Base-by-base conservation (phyloP, 2,329 filamentous ascomycete species). In the Fusarium cicatricum region DNA sequence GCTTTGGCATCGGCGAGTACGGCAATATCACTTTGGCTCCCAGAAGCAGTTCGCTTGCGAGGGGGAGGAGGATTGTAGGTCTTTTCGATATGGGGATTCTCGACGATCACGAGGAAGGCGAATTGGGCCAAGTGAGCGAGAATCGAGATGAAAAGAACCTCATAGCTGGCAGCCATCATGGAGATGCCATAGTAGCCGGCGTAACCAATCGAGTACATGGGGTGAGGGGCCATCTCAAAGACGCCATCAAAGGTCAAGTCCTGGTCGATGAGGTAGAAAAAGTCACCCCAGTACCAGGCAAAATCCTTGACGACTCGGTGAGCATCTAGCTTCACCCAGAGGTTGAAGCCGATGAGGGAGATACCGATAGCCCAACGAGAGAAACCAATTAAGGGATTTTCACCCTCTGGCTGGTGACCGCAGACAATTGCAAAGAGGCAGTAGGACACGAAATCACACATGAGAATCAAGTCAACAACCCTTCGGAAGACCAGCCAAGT, bases 271-370 rank as follows among this genome's bases (percentile, higher is more conserved):
- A 99, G 88, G 77, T 92, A 99, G 82, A 98, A 99, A 78, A 98
- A 98, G 76, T 99, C 95, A 58, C 95, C 95, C 95, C 95, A 99
- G 77, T 98, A 99, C 95, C 95, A 99, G 23, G 95, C 95, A 78
- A 93, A 99, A 77, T 99, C 95, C 77, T 98, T 98, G 72, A 99
- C 95, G 43, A 99, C 95, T 58, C 95, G 86, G 75, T 99, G 95
- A 16, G 95, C 95, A 76, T 99, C 95, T 59, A 99, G 83, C 78
- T 99, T 99, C 62, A 99, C 95, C 93, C 95, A 98, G 17, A 98
- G 83, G 74, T 98, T 99, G 84, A 99, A 98, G 53, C 90, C 83
- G 60, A 99, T 89, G 21, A 98, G 82, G 34, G 84, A 77, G 63
- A 94, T 84, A 45, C 95, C 95, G 40, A 88, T 81, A 4, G 80